phyloP scores from a whole-genome alignment of 2,329 filamentous ascomycete genomes.

The Teratosphaeria viscida region DNA sequence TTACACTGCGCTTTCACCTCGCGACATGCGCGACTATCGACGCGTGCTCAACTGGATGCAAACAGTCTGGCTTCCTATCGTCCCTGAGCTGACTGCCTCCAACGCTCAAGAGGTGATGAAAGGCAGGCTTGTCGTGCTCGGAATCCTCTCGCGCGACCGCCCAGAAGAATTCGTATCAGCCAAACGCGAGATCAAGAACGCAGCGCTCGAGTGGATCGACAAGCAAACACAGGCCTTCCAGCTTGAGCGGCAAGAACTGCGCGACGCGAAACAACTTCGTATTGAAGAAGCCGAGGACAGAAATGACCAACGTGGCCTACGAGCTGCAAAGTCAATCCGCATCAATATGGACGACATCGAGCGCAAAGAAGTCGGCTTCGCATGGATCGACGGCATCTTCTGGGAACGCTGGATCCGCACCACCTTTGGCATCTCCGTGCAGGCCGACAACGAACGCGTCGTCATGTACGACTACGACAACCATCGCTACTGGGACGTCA shows the following conservation, averaged over 20 bases:
- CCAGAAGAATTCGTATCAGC: slow-evolving; percentile 67
- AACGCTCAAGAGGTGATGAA: slow-evolving; percentile 95
- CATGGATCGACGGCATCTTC: slow-evolving; percentile 93
- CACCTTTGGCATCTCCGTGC: slow-evolving; percentile 86
- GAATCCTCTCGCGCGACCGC: slow-evolving; percentile 70
- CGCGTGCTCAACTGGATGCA: slow-evolving; percentile 87
- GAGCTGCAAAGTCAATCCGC: slow-evolving; percentile 78
- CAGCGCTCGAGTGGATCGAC: slow-evolving; percentile 95
- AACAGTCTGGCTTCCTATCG: slow-evolving; percentile 88
- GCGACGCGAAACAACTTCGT: slow-evolving; percentile 86
- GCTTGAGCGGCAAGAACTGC: slow-evolving; percentile 81
- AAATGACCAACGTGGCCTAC: slow-evolving; percentile 75
- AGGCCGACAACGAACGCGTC: slow-evolving; percentile 74
- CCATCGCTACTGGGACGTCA: slow-evolving; percentile 89
- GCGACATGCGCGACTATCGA: slow-evolving; percentile 82
- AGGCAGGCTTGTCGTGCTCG: slow-evolving; percentile 86
- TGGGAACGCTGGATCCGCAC: slow-evolving; percentile 95
- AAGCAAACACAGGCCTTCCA: slow-evolving; percentile 88
- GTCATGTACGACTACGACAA: slow-evolving; percentile 96
- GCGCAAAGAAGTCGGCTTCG: slow-evolving; percentile 83
- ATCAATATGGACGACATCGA: slow-evolving; percentile 84
- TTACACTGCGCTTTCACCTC: slow-evolving; percentile 75
- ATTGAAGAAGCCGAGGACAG: slow-evolving; percentile 95
- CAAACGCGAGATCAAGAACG: slow-evolving; percentile 86
- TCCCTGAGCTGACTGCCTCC: slow-evolving; percentile 81